Evolutionary conservation across 164 flowering plant genomes (phyloP).

Genomic region (Chimonanthus praecox): DNA sequence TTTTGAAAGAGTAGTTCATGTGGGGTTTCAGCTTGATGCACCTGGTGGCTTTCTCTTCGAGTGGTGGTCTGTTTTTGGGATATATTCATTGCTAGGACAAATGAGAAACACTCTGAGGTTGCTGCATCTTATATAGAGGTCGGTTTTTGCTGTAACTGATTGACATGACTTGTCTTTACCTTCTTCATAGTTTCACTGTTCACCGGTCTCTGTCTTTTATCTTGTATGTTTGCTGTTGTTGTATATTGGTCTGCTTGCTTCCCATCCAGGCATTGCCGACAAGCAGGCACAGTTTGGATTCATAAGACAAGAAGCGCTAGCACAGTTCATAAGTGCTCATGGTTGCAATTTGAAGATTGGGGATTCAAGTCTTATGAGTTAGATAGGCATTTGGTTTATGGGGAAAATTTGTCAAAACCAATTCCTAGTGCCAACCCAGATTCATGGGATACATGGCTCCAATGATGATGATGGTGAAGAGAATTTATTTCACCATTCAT

Average conservation of each 20-base stretch:
- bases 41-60: slow-evolving; percentile 85
- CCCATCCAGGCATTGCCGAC: not conserved
- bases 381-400: no score
- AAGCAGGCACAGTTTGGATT: not conserved
- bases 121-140: slow-evolving; percentile 78
- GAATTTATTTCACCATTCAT: no score
- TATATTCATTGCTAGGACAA: slow-evolving; percentile 70
- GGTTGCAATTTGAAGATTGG: no score
- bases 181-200: not conserved
- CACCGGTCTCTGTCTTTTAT: not conserved
- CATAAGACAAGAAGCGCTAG: not conserved
- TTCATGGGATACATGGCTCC: no score
- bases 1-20: not conserved
- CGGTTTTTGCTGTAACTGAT: not conserved
- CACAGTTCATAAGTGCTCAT: not conserved
- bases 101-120: slow-evolving; percentile 62
- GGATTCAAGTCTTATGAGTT: no score
- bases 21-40: slow-evolving; percentile 58
- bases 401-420: no score
- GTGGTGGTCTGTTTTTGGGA: slow-evolving; percentile 98
- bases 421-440: no score
- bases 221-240: not conserved
- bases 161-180: not conserved
- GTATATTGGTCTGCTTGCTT: not conserved
- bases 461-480: no score